Evolutionary conservation across 2,329 filamentous ascomycete species (phyloP), one percentile per base, ranked within the genome.

Genomic region (Camptophora hylomeconis): DNA sequence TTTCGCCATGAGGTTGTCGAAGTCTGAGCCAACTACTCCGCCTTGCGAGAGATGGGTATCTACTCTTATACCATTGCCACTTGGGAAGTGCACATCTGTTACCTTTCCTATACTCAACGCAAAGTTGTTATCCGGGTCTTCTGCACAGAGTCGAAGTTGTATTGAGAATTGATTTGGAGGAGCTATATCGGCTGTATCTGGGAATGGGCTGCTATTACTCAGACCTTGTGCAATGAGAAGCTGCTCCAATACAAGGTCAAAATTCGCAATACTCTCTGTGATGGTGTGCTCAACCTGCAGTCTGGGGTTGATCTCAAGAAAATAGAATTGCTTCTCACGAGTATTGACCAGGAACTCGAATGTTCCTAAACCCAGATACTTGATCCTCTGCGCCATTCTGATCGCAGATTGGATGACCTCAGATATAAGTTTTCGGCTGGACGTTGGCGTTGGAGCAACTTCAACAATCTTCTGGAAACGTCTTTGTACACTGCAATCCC

Each of bases 251-350:
- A 74, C 69, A 3, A 75, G 54, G 34, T 75, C 69, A 5, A 63
- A 49, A 1, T 52, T 55, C 5, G 60, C 61, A 5, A 76, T 63
- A 3, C 54, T 57, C 39, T 75, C 70, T 0, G 68, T 72, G 30
- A 74, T 63, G 1, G 70, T 73, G 42, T 74, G 70, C 39, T 75
- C 70, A 20, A 75, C 70, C 42, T 74, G 69, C 2, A 74, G 46
- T 3, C 70, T 56, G 0, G 70, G 69, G 31, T 75, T 75, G 37
- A 73, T 59, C 41, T 75, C 70, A 5, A 75, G 48, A 39, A 75
- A 74, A 48, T 63, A 74, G 45, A 64, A 69, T 14, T 67, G 59
- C 2, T 46, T 45, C 0, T 50, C 60, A 1, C 48, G 35, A 7
- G 63, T 59, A 32, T 66, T 67, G 8, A 73, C 58, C 0, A 78